These are phyloP conservation scores for Teratosphaeriaceae sp. DNA, from an alignment of 2,329 filamentous ascomycete species.

Conservation along the genomic window DNA sequence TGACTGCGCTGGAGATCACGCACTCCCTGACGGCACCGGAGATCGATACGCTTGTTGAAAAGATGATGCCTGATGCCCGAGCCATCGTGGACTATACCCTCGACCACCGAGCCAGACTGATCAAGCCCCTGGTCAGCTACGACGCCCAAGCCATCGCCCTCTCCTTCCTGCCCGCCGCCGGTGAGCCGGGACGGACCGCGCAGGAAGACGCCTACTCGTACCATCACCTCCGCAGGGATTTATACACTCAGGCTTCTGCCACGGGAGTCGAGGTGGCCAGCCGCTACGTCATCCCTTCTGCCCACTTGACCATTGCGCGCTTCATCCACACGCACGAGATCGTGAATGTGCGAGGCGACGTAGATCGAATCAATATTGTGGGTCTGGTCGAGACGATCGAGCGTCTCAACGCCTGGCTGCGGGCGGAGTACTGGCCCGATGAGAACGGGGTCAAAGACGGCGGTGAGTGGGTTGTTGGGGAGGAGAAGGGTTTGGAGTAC, in stretches of 20 bases:
- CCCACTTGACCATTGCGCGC: conserved; percentile 79
- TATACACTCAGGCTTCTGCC: conserved; percentile 56
- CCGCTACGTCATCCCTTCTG: conserved; percentile 81
- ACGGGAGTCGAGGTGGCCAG: conserved; percentile 66
- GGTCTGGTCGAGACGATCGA: conserved; percentile 66
- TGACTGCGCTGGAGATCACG: conserved; percentile 79
- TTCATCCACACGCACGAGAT: conserved; percentile 65
- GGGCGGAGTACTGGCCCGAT: conserved; percentile 61
- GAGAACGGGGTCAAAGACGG: conserved; percentile 37
- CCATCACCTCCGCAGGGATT: conserved; percentile 78
- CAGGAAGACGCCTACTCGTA: conserved; percentile 69
- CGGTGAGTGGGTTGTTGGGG: conserved; percentile 81
- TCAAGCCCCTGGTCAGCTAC: conserved; percentile 77
- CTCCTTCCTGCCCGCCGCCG: conserved; percentile 75
- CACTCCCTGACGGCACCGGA: conserved; percentile 67
- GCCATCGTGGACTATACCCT: conserved; percentile 60
- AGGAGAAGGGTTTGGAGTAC: conserved; percentile 73
- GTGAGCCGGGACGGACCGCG: conserved; percentile 19
- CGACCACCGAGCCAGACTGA: conserved; percentile 62
- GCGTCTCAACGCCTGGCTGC: conserved; percentile 68
- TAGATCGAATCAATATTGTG: conserved; percentile 50
- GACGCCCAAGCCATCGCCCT: conserved; percentile 81
- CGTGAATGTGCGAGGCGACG: conserved; percentile 33
- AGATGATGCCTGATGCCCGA: conserved; percentile 50
- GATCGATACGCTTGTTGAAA: conserved; percentile 56